Evolutionary conservation across 2,329 filamentous ascomycete genomes (phyloP), one percentile per base, ranked within the genome.

Genomic region (Keithomyces neogunnii): DNA sequence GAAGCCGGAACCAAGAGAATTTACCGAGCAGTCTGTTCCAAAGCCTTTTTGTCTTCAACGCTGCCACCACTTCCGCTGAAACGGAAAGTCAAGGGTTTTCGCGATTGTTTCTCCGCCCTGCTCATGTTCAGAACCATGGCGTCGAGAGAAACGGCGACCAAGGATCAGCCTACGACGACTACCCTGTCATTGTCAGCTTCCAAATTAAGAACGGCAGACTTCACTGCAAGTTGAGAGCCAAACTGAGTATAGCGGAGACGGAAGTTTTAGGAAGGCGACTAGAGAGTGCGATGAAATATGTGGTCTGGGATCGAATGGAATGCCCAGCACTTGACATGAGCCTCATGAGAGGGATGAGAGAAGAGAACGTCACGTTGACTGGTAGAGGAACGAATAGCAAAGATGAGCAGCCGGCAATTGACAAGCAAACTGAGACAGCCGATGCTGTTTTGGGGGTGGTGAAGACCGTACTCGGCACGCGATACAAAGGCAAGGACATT

Each of bases 41-140:
- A 40, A 61, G 59, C 47, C 39, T 61, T 38, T 61, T 61, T 45
- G 59, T 60, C 3, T 61, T 59, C 32, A 58, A 61, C 31, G 59
- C 57, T 10, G 51, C 55, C n/a, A 51, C 56, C 1, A 7, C 31
- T 13, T 38, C 47, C 3, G 26, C 19, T 19, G 29, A 33, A 30
- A 29, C 8, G 30, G 10, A 6, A 45, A 31, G 4, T 13, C 47
- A 49, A n/a, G 13, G 5, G 5, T 19, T 30, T 26, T n/a, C 11
- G 26, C 32, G 26, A 11, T 49, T 13, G 30, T 31, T n/a, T 19
- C 19, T 19, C 19, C 19, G 19, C 19, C 47, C 47, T 40, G 47
- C 19, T 45, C 39, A 36, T 29, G 36, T 11, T n/a, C 45, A 51
- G 40, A 26, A n/a, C 5, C 36, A 31, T 28, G 43, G 31, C 28